Evolutionary conservation across 2,329 filamentous ascomycete genomes (phyloP).

Genomic region (Aspergillus phoenicis): DNA sequence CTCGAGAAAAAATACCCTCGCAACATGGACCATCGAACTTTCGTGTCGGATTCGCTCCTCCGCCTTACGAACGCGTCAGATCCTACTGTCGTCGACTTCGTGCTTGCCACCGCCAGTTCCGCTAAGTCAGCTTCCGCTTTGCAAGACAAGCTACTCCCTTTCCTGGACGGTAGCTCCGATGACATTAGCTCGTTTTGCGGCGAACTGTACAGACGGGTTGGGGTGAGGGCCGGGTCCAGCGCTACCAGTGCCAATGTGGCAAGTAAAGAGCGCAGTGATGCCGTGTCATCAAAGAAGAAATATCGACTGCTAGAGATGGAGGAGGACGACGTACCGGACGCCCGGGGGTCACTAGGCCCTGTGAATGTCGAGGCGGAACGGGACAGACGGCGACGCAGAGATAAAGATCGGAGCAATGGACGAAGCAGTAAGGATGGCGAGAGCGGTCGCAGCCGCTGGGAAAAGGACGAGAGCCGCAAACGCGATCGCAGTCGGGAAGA

Average conservation of each 20-base stretch:
- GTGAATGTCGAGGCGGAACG: conserved; percentile 42
- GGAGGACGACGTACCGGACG: conserved; percentile 47
- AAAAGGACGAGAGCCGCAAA: conserved; percentile 43
- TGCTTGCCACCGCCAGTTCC: conserved; percentile 56
- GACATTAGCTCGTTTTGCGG: conserved; percentile 53
- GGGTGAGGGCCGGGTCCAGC: conserved; percentile 19
- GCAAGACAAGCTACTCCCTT: conserved; percentile 54
- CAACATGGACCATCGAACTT: conserved; percentile 43
- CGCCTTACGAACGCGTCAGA: conserved; percentile 59
- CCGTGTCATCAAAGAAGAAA: conserved; percentile 48
- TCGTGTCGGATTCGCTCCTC: conserved; percentile 55
- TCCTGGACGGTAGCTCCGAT: conserved; percentile 53
- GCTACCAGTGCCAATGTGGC: conserved; percentile 17
- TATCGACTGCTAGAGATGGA: conserved; percentile 60
- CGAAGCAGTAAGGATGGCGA: conserved; percentile 28
- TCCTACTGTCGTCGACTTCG: conserved; percentile 59
- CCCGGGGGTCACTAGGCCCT: conserved; percentile 35
- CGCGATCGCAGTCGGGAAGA: conserved; percentile 41
- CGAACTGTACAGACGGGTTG: conserved; percentile 46
- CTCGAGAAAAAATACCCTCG: neutral
- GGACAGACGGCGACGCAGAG: conserved; percentile 31
- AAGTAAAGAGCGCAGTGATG: conserved; percentile 23
- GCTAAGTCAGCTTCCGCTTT: conserved; percentile 53
- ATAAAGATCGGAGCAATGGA: conserved; percentile 2
- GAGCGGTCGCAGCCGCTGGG: conserved; percentile 29